Conservation (phyloP, 2,329 filamentous ascomycete genomes). For the Aspergillus sp. region DNA sequence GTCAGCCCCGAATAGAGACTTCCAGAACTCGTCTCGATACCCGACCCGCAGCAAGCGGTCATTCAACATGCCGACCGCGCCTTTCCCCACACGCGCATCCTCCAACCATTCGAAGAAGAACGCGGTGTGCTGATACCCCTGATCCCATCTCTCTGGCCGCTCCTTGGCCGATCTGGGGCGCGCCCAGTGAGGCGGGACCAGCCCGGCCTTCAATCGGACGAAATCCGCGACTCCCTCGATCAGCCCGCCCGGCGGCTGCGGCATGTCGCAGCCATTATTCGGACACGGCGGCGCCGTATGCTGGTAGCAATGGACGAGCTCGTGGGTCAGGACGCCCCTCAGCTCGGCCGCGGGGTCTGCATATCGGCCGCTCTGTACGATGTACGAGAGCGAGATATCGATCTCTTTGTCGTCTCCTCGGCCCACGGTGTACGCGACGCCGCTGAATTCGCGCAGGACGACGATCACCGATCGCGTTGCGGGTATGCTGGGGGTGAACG, state of each 20-base stretch:
- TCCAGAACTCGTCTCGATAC: conserved; percentile 39
- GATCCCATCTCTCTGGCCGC: conserved; percentile 69
- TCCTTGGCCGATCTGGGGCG: conserved; percentile 46
- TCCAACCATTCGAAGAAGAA: conserved; percentile 91
- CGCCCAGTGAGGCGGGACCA: conserved; percentile 83
- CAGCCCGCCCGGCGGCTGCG: conserved; percentile 64
- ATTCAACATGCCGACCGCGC: conserved; percentile 62
- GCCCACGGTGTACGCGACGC: conserved; percentile 87
- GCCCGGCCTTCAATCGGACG: conserved; percentile 72
- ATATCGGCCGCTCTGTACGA: conserved; percentile 41
- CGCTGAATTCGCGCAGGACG: conserved; percentile 73
- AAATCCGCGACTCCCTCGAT: conserved; percentile 93
- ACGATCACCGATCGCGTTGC: conserved; percentile 84
- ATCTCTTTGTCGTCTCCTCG: conserved; percentile 89
- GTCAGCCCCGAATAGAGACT: conserved; percentile 59
- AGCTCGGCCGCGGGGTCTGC: conserved; percentile 58
- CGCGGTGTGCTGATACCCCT: conserved; percentile 84
- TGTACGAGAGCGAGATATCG: conserved; percentile 78
- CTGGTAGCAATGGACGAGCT: conserved; percentile 94
- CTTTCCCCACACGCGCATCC: conserved; percentile 61
- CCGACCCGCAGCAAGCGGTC: conserved; percentile 36
- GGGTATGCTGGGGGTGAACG: conserved; percentile 45
- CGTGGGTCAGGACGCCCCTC: conserved; percentile 80
- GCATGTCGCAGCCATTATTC: conserved; percentile 11
- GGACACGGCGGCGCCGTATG: conserved; percentile 60